Percentiles rank a stretch among this genome's conserved stretches.
phyloP scores from a whole-genome alignment of 768 basidiomycete genomes.

The Calocybe indica region DNA sequence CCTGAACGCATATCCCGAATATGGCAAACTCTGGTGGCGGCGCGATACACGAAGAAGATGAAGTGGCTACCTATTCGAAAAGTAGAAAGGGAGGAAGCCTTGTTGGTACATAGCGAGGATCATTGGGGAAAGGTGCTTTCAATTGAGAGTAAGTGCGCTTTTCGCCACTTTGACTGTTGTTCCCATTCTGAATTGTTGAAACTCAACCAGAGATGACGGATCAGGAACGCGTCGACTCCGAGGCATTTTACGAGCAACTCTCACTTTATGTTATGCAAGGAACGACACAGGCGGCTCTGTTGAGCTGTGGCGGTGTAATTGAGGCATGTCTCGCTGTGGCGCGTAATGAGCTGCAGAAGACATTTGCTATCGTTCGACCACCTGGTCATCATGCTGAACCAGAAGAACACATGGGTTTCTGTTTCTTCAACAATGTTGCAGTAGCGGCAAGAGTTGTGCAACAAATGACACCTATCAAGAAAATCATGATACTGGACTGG shows the following conservation, averaged over 20 bases:
- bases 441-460: constrained; percentile 85
- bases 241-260: constrained; percentile 81
- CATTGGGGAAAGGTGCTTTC: constrained; percentile 89
- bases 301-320: constrained; percentile 94
- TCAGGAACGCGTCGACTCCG: constrained; percentile 71
- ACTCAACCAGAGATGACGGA: constrained; percentile 56
- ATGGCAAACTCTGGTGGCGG: constrained; percentile 54
- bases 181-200: not conserved
- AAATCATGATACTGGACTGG: constrained; percentile 94
- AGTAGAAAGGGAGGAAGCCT: constrained; percentile 70
- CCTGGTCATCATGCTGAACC: constrained; percentile 99
- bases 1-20: constrained; percentile 84
- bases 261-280: constrained; percentile 88
- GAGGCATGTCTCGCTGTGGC: constrained; percentile 87
- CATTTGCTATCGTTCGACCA: constrained; percentile 93
- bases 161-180: not conserved
- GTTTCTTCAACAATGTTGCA: constrained; percentile 98
- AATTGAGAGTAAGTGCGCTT: constrained; percentile 62
- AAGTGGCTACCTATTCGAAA: constrained; percentile 69
- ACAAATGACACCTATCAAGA: constrained; percentile 61
- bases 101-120: constrained; percentile 86
- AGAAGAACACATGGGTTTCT: constrained; percentile 98
- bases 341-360: constrained; percentile 69
- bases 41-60: constrained; percentile 65
- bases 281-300: constrained; percentile 77